A percentile compares a stretch with the other conserved stretches of the same genome.
Conservation (phyloP, 371 early-diverging fungal genomes). For the Rhizomucor miehei region DNA sequence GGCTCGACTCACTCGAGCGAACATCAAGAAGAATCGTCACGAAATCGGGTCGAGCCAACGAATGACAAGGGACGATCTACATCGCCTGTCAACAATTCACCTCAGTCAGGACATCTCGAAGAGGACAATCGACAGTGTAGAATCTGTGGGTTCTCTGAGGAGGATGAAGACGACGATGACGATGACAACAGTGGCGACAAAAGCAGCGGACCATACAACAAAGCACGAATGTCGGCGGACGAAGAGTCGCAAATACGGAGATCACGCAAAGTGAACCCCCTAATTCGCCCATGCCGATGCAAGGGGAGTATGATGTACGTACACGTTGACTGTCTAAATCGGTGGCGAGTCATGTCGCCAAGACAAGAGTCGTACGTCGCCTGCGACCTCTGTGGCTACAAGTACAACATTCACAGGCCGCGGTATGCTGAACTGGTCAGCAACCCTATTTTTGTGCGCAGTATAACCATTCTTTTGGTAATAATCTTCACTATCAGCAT, state of each 20-base stretch:
- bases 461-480: conserved; percentile 13
- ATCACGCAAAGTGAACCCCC: conserved; percentile 14
- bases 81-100: too few species aligned
- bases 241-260: conserved; percentile 1
- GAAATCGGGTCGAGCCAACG: too few species aligned
- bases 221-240: neutral
- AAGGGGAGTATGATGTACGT: conserved; percentile 30
- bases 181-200: conserved; percentile 1
- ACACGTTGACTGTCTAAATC: conserved; percentile 27
- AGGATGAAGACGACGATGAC: conserved; percentile 14
- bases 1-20: too few species aligned
- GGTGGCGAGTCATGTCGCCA: conserved; percentile 30
- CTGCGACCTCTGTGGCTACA: conserved; percentile 27
- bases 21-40: too few species aligned
- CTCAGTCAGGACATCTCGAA: too few species aligned
- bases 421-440: conserved; percentile 18
- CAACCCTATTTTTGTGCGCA: conserved; percentile 14
- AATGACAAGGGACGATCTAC: too few species aligned
- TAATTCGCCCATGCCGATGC: conserved; percentile 32
- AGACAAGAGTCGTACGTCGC: conserved; percentile 16
- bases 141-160: conserved; percentile 20
- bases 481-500: conserved; percentile 5
- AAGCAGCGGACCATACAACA: neutral
- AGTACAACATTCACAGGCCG: conserved; percentile 24
- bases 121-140: neutral